phyloP scores from a whole-genome alignment of 2,329 filamentous ascomycete genomes.

The Botrytis medusae region DNA sequence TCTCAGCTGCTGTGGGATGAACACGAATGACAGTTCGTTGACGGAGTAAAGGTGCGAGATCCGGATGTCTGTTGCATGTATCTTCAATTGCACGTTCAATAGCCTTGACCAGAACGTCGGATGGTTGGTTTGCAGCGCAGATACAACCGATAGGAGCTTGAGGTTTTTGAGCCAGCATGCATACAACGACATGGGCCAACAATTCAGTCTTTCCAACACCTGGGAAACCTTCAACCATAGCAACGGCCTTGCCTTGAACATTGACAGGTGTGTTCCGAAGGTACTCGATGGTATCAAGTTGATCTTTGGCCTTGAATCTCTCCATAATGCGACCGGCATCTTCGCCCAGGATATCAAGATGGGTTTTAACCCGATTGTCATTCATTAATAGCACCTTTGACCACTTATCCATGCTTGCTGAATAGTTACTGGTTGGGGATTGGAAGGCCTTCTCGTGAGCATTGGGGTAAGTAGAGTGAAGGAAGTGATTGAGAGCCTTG shows the following conservation, averaged over 20 bases:
- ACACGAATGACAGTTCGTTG: background rate
- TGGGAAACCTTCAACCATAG: background rate
- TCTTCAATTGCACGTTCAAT: background rate
- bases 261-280: background rate
- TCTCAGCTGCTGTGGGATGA: background rate
- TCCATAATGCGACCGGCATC: background rate
- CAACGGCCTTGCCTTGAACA: background rate
- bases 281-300: background rate
- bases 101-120: background rate
- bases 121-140: background rate
- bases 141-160: background rate
- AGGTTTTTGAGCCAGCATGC: background rate
- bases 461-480: background rate
- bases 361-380: background rate
- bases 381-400: background rate
- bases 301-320: background rate
- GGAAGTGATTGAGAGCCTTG: background rate
- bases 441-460: accelerated
- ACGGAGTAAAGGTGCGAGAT: no score
- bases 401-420: background rate
- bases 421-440: background rate
- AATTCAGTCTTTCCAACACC: background rate
- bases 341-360: background rate
- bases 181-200: background rate
- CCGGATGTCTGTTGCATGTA: accelerated